Conservation (phyloP, 495 filamentous ascomycete species). For the Penicillium psychrofluorescens region DNA sequence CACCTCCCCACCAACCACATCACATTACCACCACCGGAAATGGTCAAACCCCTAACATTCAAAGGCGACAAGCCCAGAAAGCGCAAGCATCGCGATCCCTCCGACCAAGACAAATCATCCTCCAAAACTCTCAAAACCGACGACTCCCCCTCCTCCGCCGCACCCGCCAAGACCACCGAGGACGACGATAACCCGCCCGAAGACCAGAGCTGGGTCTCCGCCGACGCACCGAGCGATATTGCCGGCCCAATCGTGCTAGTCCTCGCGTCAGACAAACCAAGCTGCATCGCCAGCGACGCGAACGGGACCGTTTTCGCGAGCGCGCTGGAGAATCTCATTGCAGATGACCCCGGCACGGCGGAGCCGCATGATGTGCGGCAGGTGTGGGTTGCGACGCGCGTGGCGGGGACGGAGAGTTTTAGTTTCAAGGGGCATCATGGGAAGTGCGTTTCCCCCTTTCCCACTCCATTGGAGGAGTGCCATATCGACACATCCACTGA, state of each 20-base stretch:
- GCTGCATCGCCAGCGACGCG: slow-evolving; percentile 74
- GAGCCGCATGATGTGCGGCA: slow-evolving; percentile 93
- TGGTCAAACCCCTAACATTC: slow-evolving; percentile 81
- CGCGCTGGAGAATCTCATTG: slow-evolving; percentile 73
- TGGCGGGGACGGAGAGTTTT: slow-evolving; percentile 72
- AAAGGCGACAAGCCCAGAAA: slow-evolving; percentile 97
- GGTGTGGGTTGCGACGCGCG: slow-evolving; percentile 85
- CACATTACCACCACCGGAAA: slow-evolving; percentile 14
- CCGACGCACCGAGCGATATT: slow-evolving; percentile 67
- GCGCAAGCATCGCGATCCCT: slow-evolving; percentile 52
- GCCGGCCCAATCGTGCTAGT: slow-evolving; percentile 79
- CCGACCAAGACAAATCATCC: slow-evolving; percentile 27
- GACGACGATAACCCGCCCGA: slow-evolving; percentile 35
- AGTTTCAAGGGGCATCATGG: slow-evolving; percentile 87
- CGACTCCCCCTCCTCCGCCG: slow-evolving; percentile 7
- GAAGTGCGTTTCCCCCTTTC: slow-evolving; percentile 43
- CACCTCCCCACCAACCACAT: slow-evolving; percentile 1
- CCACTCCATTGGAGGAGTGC: neutral
- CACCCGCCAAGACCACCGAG: slow-evolving; percentile 4
- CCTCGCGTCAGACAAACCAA: slow-evolving; percentile 59
- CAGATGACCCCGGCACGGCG: slow-evolving; percentile 66
- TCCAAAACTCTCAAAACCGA: slow-evolving; percentile 31
- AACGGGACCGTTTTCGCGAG: slow-evolving; percentile 78
- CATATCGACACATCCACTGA: too few species aligned
- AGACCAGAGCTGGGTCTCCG: slow-evolving; percentile 86